Conservation (phyloP, 23 red algal species). For the Gracilaria gracilis region DNA sequence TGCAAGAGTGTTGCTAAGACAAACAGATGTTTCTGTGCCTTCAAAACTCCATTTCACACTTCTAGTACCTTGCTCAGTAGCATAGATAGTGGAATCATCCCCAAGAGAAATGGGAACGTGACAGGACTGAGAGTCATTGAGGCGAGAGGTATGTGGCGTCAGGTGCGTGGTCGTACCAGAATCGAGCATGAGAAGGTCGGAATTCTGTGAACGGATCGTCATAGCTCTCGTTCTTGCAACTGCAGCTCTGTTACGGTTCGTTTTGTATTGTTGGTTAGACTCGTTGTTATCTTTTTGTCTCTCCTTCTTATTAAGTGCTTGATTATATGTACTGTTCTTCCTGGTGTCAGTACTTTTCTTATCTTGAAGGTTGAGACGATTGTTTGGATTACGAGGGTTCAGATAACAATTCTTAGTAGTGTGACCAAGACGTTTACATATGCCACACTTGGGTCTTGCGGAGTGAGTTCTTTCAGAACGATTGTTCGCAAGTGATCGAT, state of each 20-base stretch:
- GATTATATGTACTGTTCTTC: neutral
- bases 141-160: neutral
- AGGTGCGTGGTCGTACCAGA: conserved; percentile 57
- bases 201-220: neutral
- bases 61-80: conserved; percentile 15
- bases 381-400: conserved; percentile 12
- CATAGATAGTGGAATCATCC: conserved; percentile 25
- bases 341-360: too few species aligned
- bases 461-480: neutral
- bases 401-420: neutral
- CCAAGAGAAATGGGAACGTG: conserved; percentile 19
- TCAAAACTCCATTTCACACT: conserved; percentile 2
- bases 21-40: neutral
- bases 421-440: conserved; percentile 9
- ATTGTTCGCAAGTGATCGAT: neutral
- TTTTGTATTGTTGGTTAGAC: neutral
- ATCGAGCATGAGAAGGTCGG: conserved; percentile 21
- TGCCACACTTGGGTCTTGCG: conserved; percentile 21
- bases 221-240: conserved; percentile 14
- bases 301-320: neutral
- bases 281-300: conserved; percentile 2
- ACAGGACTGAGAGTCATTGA: neutral
- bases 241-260: neutral
- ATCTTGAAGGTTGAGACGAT: neutral
- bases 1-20: conserved; percentile 14